A percentile compares a stretch with the other conserved stretches of the same genome.
phyloP scores from a whole-genome alignment of 805 yeast genomes.

The Metschnikowia lunata region DNA sequence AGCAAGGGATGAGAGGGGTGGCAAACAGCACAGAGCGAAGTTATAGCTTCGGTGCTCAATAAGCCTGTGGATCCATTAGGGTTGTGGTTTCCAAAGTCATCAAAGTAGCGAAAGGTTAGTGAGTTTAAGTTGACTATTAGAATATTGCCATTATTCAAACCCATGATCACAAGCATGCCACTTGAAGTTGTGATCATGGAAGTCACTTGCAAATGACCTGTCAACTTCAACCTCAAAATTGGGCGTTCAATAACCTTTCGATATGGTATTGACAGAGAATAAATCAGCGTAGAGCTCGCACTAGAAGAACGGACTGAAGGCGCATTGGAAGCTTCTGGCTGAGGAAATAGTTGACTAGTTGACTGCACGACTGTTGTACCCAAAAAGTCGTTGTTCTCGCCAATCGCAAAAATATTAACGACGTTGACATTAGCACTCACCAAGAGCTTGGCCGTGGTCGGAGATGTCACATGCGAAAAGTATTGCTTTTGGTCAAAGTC shows the following conservation, averaged over 20 bases:
- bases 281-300: slow-evolving; percentile 9
- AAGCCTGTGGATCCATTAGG: slow-evolving; percentile 11
- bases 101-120: slow-evolving; percentile 40
- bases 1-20: slow-evolving; percentile 39
- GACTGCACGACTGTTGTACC: slow-evolving; percentile 19
- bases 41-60: slow-evolving; percentile 24
- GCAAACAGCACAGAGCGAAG: slow-evolving; percentile 20
- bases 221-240: slow-evolving; percentile 39
- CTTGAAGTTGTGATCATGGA: slow-evolving; percentile 29
- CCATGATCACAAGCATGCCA: slow-evolving; percentile 51
- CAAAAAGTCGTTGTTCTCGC: slow-evolving; percentile 20
- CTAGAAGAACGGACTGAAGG: slow-evolving; percentile 8
- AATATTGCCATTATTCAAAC: slow-evolving; percentile 65
- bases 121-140: slow-evolving; percentile 53
- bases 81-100: slow-evolving; percentile 38
- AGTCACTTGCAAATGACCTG: slow-evolving; percentile 35
- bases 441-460: slow-evolving; percentile 32
- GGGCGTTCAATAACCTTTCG: slow-evolving; percentile 42
- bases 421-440: slow-evolving; percentile 48
- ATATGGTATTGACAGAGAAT: slow-evolving; percentile 15
- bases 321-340: slow-evolving; percentile 1
- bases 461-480: slow-evolving; percentile 25
- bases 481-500: slow-evolving; percentile 29
- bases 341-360: slow-evolving; percentile 21
- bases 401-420: slow-evolving; percentile 42